These are phyloP conservation scores for Smithsoniella earleae DNA, from an alignment of 163 green algal species.

Conservation along the genomic window DNA sequence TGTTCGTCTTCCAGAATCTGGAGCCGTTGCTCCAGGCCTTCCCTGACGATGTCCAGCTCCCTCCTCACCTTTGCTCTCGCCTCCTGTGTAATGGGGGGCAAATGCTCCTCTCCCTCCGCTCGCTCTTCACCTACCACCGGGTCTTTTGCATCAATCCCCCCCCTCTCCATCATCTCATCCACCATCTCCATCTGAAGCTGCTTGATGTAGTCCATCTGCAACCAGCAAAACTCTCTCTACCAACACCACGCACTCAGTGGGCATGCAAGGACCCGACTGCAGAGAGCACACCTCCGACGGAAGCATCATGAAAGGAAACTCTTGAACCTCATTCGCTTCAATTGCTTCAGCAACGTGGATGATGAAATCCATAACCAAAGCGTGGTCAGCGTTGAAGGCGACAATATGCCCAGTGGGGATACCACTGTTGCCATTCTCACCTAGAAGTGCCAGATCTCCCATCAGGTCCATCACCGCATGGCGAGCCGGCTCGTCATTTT, in stretches of 20 bases:
- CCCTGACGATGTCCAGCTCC: too few species aligned
- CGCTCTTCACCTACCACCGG: too few species aligned
- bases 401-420: constrained; percentile 74
- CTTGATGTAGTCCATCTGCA: constrained; percentile 15
- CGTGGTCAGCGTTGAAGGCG: constrained; percentile 61
- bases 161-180: constrained; percentile 12
- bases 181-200: constrained; percentile 25
- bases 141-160: too few species aligned
- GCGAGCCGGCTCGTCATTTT: constrained; percentile 54
- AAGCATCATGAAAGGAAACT: constrained; percentile 24
- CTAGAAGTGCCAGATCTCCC: constrained; percentile 66
- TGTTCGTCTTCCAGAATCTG: too few species aligned
- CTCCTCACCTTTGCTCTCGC: too few species aligned
- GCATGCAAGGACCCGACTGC: background rate
- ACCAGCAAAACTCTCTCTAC: background rate
- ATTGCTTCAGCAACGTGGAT: background rate
- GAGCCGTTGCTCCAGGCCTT: too few species aligned
- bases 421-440: constrained; percentile 50
- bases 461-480: constrained; percentile 57
- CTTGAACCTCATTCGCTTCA: background rate
- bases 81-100: too few species aligned
- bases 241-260: background rate
- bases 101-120: too few species aligned
- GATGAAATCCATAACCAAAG: constrained; percentile 44
- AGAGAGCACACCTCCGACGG: background rate